A percentile compares a stretch with the other conserved stretches of the same genome.
These are phyloP conservation scores for Cyberlindnera misumaiensis DNA, from an alignment of 805 yeast genomes.

Conservation along the genomic window DNA sequence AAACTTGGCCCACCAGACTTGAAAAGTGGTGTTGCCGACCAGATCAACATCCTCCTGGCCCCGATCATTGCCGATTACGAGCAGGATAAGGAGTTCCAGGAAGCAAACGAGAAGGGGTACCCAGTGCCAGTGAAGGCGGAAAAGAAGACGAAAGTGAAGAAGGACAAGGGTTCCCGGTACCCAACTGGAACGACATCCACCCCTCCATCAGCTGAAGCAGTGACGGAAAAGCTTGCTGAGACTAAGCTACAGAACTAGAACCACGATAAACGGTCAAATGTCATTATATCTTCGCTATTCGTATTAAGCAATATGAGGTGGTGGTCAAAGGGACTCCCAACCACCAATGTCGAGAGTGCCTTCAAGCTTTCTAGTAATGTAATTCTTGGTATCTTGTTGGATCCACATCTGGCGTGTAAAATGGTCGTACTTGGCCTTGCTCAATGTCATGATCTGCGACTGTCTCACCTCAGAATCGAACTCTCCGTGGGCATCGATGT, in stretches of 20 bases:
- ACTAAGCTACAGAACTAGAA: constrained; percentile 27
- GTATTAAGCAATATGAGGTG: neutral
- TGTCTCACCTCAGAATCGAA: constrained; percentile 65
- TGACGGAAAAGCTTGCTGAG: constrained; percentile 33
- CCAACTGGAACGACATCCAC: constrained; percentile 53
- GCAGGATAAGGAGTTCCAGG: constrained; percentile 62
- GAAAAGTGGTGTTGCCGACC: constrained; percentile 85
- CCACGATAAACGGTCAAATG: neutral
- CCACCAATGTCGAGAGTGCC: constrained; percentile 84
- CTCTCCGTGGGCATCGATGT: constrained; percentile 82
- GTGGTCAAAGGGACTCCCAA: constrained; percentile 71
- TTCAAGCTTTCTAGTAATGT: constrained; percentile 75
- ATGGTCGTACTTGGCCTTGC: constrained; percentile 54
- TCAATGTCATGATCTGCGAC: constrained; percentile 65
- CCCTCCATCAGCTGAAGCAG: constrained; percentile 24
- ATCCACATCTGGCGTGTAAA: constrained; percentile 67
- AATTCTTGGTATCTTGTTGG: constrained; percentile 69
- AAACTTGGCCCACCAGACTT: constrained; percentile 88
- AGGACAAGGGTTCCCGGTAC: constrained; percentile 84
- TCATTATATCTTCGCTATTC: neutral
- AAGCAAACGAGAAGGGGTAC: constrained; percentile 72
- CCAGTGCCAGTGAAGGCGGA: constrained; percentile 61
- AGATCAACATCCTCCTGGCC: constrained; percentile 69
- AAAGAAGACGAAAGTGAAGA: constrained; percentile 67
- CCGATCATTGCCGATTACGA: constrained; percentile 75